Evolutionary conservation across 1,139 yeast species (phyloP).

Genomic region (Yamadazyma spencermartinsiae): DNA sequence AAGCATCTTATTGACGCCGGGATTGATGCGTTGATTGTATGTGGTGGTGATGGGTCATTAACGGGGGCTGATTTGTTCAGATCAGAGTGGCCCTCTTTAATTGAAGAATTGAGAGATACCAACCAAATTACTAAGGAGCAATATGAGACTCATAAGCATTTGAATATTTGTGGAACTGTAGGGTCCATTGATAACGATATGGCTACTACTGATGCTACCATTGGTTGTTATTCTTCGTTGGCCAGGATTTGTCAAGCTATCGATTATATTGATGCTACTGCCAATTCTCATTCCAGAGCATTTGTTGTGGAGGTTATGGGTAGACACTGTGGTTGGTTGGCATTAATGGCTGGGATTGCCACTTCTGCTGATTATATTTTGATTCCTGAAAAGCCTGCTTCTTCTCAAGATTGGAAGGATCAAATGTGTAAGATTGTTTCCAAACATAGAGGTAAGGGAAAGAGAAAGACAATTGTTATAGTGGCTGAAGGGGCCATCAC

Average conservation of each 20-base stretch:
- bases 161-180: slow-evolving; percentile 91
- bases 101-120: slow-evolving; percentile 62
- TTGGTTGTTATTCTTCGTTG: slow-evolving; percentile 92
- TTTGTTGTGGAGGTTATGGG: slow-evolving; percentile 99
- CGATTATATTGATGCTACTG: slow-evolving; percentile 96
- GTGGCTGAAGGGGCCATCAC: slow-evolving; percentile 98
- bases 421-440: slow-evolving; percentile 69
- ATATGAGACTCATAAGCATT: slow-evolving; percentile 60
- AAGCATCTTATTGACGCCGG: slow-evolving; percentile 84
- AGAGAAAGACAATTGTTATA: slow-evolving; percentile 91
- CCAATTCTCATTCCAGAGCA: slow-evolving; percentile 95
- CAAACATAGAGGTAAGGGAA: slow-evolving; percentile 83
- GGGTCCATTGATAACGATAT: slow-evolving; percentile 98
- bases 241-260: slow-evolving; percentile 92
- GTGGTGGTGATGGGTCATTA: slow-evolving; percentile 98
- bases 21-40: slow-evolving; percentile 93
- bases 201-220: slow-evolving; percentile 95
- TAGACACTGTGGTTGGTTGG: slow-evolving; percentile 98
- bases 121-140: slow-evolving; percentile 58
- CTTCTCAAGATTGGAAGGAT: slow-evolving; percentile 71
- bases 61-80: slow-evolving; percentile 97
- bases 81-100: slow-evolving; percentile 87
- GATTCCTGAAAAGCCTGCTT: slow-evolving; percentile 80
- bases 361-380: slow-evolving; percentile 94
- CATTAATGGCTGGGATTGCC: slow-evolving; percentile 92